Base-by-base conservation (phyloP, 352 stramenopile species). In the Phytopythium delawarense region DNA sequence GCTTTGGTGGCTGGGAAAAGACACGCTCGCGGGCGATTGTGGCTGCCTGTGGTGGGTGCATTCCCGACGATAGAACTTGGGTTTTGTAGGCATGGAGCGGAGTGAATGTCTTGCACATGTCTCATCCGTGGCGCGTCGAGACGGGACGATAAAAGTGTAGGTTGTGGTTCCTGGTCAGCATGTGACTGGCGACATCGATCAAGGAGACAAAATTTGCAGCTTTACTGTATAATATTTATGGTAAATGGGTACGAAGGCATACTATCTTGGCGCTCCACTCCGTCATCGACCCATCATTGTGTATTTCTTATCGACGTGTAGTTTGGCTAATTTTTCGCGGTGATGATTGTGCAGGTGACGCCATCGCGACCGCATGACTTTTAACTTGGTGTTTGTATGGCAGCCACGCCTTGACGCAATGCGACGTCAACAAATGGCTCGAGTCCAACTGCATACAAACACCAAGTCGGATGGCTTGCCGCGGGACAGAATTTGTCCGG, bases 71-170 rank as follows among this genome's bases (percentile, higher is more conserved):
- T n/a, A 5, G 12, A 5, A 45, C 32, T 57, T 45, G 32, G n/a
- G 3, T 5, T 7, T 46, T 57, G 51, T 57, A 57, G 32, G 2
- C 0, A 12, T 18, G 0, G 11, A 11, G 0, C 3, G 45, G 7
- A 32, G 48, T 54, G 48, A 54, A 54, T 54, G 48, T 28, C 18
- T 23, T 16, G 9, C 5, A n/a, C 51, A 45, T 57, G 51, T 57
- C 51, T 11, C 51, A 57, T 7, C 28, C 15, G 18, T 7, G 37
- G 4, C 12, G 12, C 1, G 13, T 44, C 40, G 40, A 13, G 40
- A 40, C 49, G 49, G 25, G 49, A 16, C 49, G 6, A n/a, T 25
- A 57, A 57, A 57, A 57, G 50, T 57, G 50, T 57, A 57, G 50
- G 50, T 57, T 57, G 16, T 12, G 5, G 0, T 12, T 8, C 23